Conservation (phyloP, 1,139 yeast genomes). For the Debaryomyces sp. region DNA sequence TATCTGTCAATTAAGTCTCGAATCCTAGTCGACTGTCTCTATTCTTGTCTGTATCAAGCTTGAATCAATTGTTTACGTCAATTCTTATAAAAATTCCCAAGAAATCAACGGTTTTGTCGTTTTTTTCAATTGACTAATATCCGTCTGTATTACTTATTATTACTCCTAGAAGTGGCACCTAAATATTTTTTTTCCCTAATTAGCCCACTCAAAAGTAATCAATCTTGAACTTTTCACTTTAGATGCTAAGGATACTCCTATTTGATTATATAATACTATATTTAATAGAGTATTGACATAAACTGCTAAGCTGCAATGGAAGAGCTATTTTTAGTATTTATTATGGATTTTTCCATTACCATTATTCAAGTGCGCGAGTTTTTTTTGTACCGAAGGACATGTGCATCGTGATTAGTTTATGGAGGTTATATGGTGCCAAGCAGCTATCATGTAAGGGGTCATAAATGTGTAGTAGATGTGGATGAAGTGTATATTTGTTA, state of each 20-base stretch:
- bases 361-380: conserved; percentile 1
- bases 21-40: neutral
- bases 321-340: conserved; percentile 6
- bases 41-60: neutral
- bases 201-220: neutral
- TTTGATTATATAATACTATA: conserved; percentile 1
- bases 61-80: neutral
- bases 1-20: neutral
- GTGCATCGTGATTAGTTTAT: neutral
- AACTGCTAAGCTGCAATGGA: conserved; percentile 1
- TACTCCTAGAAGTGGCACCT: neutral
- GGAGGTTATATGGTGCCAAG: neutral
- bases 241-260: neutral
- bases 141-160: neutral
- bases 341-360: neutral
- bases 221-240: neutral
- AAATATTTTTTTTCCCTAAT: neutral
- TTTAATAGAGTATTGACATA: neutral
- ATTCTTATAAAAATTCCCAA: neutral
- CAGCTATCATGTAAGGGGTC: too few relatives aligned
- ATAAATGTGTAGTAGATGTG: neutral
- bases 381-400: neutral
- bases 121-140: neutral
- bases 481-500: too few relatives aligned
- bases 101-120: neutral